A percentile compares a stretch with the other conserved stretches of the same genome.
phyloP scores from a whole-genome alignment of 2,329 filamentous ascomycete species.

The Hortaea werneckii region DNA sequence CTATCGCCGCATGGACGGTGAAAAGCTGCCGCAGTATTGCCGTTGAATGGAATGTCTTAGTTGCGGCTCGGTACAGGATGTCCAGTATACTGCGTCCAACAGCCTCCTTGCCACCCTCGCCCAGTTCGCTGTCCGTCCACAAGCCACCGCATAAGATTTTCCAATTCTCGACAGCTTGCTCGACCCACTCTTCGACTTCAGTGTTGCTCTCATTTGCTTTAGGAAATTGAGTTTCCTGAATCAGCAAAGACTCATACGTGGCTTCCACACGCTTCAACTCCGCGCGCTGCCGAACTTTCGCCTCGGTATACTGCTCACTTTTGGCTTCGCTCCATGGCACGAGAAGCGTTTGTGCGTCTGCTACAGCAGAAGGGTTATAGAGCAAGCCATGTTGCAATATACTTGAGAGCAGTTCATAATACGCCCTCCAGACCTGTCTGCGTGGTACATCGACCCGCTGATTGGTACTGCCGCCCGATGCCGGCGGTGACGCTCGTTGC shows the following conservation, averaged over 20 bases:
- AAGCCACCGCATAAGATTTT: constrained; percentile 63
- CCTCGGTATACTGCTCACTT: constrained; percentile 15
- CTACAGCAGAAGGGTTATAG: constrained; percentile 29
- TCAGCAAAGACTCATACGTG: constrained; percentile 67
- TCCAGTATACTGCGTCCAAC: constrained; percentile 69
- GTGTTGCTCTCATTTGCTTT: constrained; percentile 67
- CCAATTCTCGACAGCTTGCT: constrained; percentile 78
- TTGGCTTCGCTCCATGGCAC: constrained; percentile 20
- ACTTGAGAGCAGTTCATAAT: constrained; percentile 70
- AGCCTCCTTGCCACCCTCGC: constrained; percentile 66
- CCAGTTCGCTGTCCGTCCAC: constrained; percentile 74
- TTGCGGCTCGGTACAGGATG: constrained; percentile 79
- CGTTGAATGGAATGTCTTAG: constrained; percentile 92
- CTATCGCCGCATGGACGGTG: constrained; percentile 72
- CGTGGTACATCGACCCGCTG: constrained; percentile 33
- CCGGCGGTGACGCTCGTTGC: constrained; percentile 25
- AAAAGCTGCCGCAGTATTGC: constrained; percentile 79
- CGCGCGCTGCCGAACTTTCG: constrained; percentile 45
- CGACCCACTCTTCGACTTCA: constrained; percentile 74
- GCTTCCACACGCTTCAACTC: constrained; percentile 73
- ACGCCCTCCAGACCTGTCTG: constrained; percentile 70
- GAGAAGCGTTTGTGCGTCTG: constrained; percentile 31
- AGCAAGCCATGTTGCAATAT: constrained; percentile 58
- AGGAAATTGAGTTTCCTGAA: constrained; percentile 74
- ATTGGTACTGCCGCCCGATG: constrained; percentile 23